Evolutionary conservation across 805 yeast genomes (phyloP).

Genomic region (Torulaspora maleeae): DNA sequence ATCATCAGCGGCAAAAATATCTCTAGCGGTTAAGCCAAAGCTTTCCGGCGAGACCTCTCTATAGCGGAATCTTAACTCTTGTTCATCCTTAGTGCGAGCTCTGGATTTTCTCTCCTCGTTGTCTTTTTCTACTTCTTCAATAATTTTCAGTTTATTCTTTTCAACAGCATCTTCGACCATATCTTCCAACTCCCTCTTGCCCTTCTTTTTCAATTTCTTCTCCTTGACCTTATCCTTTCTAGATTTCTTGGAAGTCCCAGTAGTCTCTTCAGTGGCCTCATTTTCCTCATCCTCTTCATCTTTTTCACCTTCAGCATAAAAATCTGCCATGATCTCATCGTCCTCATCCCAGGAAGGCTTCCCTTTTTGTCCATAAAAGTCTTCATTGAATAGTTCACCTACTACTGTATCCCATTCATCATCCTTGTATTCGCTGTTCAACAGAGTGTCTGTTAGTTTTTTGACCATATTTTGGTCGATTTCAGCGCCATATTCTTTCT

Average conservation of each 20-base stretch:
- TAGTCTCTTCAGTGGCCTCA: slow-evolving; percentile 22
- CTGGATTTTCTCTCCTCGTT: slow-evolving; percentile 53
- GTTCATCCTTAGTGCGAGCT: slow-evolving; percentile 42
- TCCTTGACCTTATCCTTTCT: slow-evolving; percentile 46
- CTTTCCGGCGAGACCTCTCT: slow-evolving; percentile 94
- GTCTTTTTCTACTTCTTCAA: slow-evolving; percentile 65
- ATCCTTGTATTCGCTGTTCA: slow-evolving; percentile 85
- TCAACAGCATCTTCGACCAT: slow-evolving; percentile 78
- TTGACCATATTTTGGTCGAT: slow-evolving; percentile 53
- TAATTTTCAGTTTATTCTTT: slow-evolving; percentile 56
- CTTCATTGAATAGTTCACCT: slow-evolving; percentile 81
- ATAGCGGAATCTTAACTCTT: slow-evolving; percentile 63
- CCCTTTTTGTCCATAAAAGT: slow-evolving; percentile 57
- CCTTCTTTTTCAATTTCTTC: slow-evolving; percentile 55
- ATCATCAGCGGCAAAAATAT: slow-evolving; percentile 87
- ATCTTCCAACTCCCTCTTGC: slow-evolving; percentile 55
- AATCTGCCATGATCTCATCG: slow-evolving; percentile 48
- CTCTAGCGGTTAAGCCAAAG: slow-evolving; percentile 79
- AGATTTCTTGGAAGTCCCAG: slow-evolving; percentile 39
- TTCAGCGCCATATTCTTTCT: slow-evolving; percentile 42
- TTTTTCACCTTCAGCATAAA: slow-evolving; percentile 35
- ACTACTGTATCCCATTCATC: slow-evolving; percentile 87
- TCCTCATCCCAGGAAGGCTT: slow-evolving; percentile 69
- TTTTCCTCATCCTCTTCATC: slow-evolving; percentile 35
- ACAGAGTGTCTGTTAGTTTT: slow-evolving; percentile 68